Percentiles rank a stretch among this genome's conserved stretches.
Evolutionary conservation across 106 monocot genomes (phyloP).

Genomic region (Amphibolis antarctica): DNA sequence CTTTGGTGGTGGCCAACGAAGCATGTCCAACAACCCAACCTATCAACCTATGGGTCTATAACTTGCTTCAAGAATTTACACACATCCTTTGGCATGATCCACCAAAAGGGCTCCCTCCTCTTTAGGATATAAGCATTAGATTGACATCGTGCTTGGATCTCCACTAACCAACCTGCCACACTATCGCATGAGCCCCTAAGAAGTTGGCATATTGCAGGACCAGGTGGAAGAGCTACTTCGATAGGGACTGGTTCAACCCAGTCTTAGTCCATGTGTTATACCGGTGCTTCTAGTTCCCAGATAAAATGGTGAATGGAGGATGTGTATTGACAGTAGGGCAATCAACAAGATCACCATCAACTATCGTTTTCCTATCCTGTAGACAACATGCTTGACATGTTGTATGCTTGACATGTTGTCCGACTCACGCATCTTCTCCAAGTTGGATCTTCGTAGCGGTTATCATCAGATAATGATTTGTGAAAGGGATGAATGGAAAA

Average conservation of each 20-base stretch:
- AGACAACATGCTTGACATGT: not conserved
- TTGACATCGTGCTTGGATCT: not conserved
- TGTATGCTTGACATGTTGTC: not conserved
- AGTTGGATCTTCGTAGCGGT: not conserved
- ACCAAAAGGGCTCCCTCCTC: not conserved
- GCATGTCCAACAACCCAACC: too few species aligned
- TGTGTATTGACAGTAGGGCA: not conserved
- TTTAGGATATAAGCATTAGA: too few species aligned
- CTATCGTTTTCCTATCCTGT: not conserved
- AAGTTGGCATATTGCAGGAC: not conserved
- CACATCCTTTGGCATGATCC: too few species aligned
- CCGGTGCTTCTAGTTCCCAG: not conserved
- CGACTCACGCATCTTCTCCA: not conserved
- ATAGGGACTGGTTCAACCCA: not conserved
- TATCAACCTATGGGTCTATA: too few species aligned
- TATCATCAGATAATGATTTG: not conserved
- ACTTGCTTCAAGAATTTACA: not conserved
- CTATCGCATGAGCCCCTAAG: not conserved
- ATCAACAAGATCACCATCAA: not conserved
- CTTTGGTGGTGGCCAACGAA: too few species aligned
- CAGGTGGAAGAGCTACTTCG: not conserved
- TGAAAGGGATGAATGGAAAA: constrained; percentile 1
- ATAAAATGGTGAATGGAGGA: not conserved
- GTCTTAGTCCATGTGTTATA: not conserved
- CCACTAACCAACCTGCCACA: not conserved